phyloP scores from a whole-genome alignment of 2,329 filamentous ascomycete genomes.

The Didymellaceae sp. region DNA sequence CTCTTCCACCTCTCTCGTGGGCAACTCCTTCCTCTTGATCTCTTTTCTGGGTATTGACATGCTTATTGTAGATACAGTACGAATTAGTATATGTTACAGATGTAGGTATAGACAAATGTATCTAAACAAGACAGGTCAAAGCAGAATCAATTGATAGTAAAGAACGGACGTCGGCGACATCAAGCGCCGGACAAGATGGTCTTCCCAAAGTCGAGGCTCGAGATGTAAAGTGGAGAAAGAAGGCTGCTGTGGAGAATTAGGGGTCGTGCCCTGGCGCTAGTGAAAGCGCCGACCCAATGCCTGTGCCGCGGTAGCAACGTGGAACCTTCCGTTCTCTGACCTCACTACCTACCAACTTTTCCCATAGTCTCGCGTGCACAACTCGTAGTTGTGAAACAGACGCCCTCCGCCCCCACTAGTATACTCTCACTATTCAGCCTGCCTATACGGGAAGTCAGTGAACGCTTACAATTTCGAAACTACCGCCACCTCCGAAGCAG shows the following conservation, averaged over 20 bases:
- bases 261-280: slow-evolving; percentile 17
- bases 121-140: slow-evolving; percentile 20
- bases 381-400: neutral
- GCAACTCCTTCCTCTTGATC: slow-evolving; percentile 9
- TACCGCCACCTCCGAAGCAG: neutral
- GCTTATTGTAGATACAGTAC: slow-evolving; percentile 37
- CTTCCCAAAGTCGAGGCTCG: neutral
- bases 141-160: slow-evolving; percentile 17
- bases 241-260: slow-evolving; percentile 20
- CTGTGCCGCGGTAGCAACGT: slow-evolving; percentile 14
- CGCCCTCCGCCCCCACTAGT: neutral
- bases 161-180: slow-evolving; percentile 27
- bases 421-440: neutral
- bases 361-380: neutral
- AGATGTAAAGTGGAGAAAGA: slow-evolving; percentile 21
- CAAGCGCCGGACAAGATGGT: slow-evolving; percentile 20
- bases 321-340: slow-evolving; percentile 12
- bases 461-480: no score
- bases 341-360: slow-evolving; percentile 11
- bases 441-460: no score
- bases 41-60: slow-evolving; percentile 30
- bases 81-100: no score
- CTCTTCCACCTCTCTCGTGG: slow-evolving; percentile 5
- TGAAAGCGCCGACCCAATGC: slow-evolving; percentile 10
- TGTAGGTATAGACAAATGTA: no score